A percentile compares a stretch with the other conserved stretches of the same genome.
These are phyloP conservation scores for Epithele typhae DNA, from an alignment of 768 basidiomycete genomes.

Conservation along the genomic window DNA sequence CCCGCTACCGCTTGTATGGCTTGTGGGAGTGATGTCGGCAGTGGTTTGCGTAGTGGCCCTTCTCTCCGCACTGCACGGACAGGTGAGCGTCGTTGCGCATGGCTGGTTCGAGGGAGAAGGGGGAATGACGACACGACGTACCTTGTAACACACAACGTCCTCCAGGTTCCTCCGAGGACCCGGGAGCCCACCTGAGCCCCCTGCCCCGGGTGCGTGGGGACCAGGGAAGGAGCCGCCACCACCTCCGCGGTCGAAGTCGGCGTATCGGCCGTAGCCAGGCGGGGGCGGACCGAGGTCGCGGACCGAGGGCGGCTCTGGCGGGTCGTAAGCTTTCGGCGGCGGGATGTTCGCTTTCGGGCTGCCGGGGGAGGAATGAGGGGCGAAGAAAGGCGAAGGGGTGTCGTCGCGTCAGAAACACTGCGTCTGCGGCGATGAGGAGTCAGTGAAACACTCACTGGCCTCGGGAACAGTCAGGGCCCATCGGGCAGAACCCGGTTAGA, in stretches of 20 bases:
- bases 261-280: constrained; percentile 84
- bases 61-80: constrained; percentile 69
- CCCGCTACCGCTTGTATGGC: constrained; percentile 16
- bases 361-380: constrained; percentile 11
- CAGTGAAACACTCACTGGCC: constrained; percentile 68
- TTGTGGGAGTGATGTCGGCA: constrained; percentile 82
- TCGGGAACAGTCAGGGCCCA: constrained; percentile 81
- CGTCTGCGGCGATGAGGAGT: too few relatives aligned
- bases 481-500: constrained; percentile 88
- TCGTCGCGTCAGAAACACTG: too few relatives aligned
- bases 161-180: constrained; percentile 68
- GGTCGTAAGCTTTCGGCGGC: constrained; percentile 67
- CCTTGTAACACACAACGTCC: constrained; percentile 87
- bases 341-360: constrained; percentile 81
- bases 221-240: constrained; percentile 29
- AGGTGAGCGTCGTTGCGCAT: background rate
- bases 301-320: constrained; percentile 68
- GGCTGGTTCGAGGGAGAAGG: background rate
- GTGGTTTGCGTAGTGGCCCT: constrained; percentile 94
- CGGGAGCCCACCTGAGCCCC: constrained; percentile 31
- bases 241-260: constrained; percentile 62
- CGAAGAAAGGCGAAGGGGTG: background rate
- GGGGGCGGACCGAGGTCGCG: constrained; percentile 88
- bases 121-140: constrained; percentile 25
- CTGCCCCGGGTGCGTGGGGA: constrained; percentile 20